These are phyloP conservation scores for Lasiodiplodia theobromae DNA, from an alignment of 2,329 filamentous ascomycete genomes.

Conservation along the genomic window DNA sequence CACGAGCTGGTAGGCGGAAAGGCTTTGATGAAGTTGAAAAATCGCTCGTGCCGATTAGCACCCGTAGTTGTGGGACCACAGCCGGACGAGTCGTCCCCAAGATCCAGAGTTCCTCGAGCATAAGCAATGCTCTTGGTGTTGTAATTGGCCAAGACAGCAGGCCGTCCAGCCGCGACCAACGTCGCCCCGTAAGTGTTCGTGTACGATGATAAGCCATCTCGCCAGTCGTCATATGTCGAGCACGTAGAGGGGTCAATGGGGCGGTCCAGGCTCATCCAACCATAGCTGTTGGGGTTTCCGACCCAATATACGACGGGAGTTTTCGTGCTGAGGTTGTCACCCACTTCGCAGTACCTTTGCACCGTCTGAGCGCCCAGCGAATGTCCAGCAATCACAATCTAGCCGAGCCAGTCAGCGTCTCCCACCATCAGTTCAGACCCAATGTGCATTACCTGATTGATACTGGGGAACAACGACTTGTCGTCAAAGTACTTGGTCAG, in stretches of 20 bases:
- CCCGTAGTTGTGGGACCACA: constrained; percentile 45
- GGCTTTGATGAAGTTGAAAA: constrained; percentile 49
- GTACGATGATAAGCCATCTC: constrained; percentile 45
- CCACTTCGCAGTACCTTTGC: constrained; percentile 29
- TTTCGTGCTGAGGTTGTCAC: constrained; percentile 2
- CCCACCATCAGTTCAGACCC: too few relatives aligned
- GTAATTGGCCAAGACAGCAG: constrained; percentile 43
- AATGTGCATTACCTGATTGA: constrained; percentile 10
- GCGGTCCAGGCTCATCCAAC: constrained; percentile 42
- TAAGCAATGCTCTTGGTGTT: constrained; percentile 44
- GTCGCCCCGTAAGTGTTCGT: constrained; percentile 34
- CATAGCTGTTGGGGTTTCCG: constrained; percentile 38
- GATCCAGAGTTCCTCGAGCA: constrained; percentile 43
- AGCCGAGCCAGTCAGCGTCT: neutral
- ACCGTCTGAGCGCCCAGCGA: constrained; percentile 30
- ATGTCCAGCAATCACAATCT: constrained; percentile 30
- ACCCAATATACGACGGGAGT: constrained; percentile 28
- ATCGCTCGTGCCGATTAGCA: constrained; percentile 46
- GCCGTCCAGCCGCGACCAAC: constrained; percentile 37
- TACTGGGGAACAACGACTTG: constrained; percentile 26
- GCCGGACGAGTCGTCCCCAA: constrained; percentile 43
- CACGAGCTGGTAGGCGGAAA: constrained; percentile 42
- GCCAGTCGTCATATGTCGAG: constrained; percentile 44
- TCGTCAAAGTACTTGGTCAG: constrained; percentile 30
- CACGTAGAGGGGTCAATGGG: constrained; percentile 41